Base-by-base conservation (phyloP, 164 flowering plant genomes). In the Houttuynia cordata region DNA sequence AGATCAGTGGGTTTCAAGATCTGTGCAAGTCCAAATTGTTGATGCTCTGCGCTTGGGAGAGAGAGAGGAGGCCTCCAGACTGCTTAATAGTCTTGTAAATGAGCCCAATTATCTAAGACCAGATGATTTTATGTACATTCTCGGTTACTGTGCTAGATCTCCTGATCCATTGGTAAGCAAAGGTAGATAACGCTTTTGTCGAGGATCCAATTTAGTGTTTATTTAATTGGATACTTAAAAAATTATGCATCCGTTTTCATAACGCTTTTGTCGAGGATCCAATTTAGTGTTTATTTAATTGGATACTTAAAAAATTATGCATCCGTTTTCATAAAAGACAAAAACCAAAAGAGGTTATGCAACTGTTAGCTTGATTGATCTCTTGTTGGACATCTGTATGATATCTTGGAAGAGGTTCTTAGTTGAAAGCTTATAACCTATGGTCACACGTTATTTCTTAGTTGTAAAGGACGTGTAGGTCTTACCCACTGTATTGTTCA, bases 81-180 rank as follows among this genome's bases (percentile, higher is more conserved):
- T 86, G 56, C 88, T 91, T 60, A 72, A 66, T 30, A 75, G 71
- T 67, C 64, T 80, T 68, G 68, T 72, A 45, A 18, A 25, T 64
- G 62, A 64, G 45, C 66, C 55, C 22, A 20, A 54, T 18, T 30
- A 64, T 9, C 60, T 81, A 62, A 63, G 68, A 64, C 74, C 78
- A 57, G 67, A 71, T 63, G 84, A 83, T 70, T 82, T 89, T 64
- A 25, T 70, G 59, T 40, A 45, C 61, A 79, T 86, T 64, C 86
- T 89, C 54, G 73, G 70, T 18, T 78, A 81, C 53, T 92, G 98
- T 71, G 86, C 87, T 15, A 74, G 56, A 56, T 67, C 78, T 49
- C 84, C 90, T 25, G 94, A 92, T 76, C 88, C 94, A 25, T 49
- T 80, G 86, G 96, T 87, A 73, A 67, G 88, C 19, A 30, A 34